phyloP scores from a whole-genome alignment of 2,329 filamentous ascomycete species.

The Penicillium sp. region DNA sequence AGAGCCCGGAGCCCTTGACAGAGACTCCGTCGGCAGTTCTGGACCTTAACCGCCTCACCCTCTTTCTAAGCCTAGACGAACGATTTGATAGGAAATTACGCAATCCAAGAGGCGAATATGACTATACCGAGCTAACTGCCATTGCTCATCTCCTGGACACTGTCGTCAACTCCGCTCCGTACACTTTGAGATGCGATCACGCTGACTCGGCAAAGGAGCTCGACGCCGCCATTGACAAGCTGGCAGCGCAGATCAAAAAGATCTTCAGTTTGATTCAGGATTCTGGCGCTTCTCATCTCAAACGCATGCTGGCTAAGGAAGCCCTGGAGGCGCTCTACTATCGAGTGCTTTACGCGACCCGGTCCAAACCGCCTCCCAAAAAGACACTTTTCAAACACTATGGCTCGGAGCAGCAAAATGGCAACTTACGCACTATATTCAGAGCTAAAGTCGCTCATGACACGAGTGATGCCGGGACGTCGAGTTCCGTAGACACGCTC shows the following conservation, averaged over 20 bases:
- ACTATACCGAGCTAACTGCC: conserved; percentile 68
- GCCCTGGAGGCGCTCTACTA: conserved; percentile 71
- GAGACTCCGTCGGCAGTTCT: conserved; percentile 28
- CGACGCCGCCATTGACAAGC: conserved; percentile 67
- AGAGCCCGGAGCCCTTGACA: conserved; percentile 26
- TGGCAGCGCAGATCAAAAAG: conserved; percentile 59
- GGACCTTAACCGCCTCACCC: conserved; percentile 30
- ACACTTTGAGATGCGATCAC: conserved; percentile 30
- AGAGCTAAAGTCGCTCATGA: neutral
- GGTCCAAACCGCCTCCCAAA: conserved; percentile 60
- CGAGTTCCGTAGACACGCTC: neutral
- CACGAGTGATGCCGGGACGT: neutral
- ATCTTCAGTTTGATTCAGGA: conserved; percentile 66
- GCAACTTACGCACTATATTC: conserved; percentile 14
- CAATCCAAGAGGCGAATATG: conserved; percentile 31
- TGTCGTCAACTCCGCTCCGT: conserved; percentile 65
- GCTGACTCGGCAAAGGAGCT: conserved; percentile 52
- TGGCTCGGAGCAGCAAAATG: conserved; percentile 9
- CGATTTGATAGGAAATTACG: conserved; percentile 33
- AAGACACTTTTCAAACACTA: conserved; percentile 41
- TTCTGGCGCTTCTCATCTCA: conserved; percentile 68
- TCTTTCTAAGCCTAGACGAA: conserved; percentile 25
- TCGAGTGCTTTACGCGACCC: conserved; percentile 67
- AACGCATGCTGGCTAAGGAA: conserved; percentile 73
- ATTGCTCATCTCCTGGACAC: conserved; percentile 69